These are phyloP conservation scores for Marchantia polymorpha DNA, from an alignment of 225 moss, liverwort and hornwort genomes.

Conservation along the genomic window DNA sequence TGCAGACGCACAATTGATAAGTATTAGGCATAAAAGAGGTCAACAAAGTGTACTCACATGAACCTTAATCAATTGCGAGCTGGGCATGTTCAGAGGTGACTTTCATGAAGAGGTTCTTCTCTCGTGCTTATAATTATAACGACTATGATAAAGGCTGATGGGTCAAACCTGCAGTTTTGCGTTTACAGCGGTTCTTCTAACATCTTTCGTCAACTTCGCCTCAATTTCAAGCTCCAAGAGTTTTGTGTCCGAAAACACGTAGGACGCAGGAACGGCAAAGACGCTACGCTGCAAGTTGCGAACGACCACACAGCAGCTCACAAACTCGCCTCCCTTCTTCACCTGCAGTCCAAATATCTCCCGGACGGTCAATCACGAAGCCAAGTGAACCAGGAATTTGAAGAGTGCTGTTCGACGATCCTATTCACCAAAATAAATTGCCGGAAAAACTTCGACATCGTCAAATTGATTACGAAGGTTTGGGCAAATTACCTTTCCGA, in stretches of 20 bases:
- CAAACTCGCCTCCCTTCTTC: constrained; percentile 48
- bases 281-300: constrained; percentile 83
- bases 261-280: constrained; percentile 74
- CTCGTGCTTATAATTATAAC: no score
- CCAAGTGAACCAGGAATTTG: not conserved
- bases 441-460: not conserved
- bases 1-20: constrained; percentile 12
- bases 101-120: no score
- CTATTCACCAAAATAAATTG: not conserved
- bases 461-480: not conserved
- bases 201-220: constrained; percentile 48
- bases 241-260: constrained; percentile 49
- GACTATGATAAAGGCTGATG: no score
- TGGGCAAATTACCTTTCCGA: constrained; percentile 65
- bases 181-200: constrained; percentile 2
- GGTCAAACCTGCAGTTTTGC: no score
- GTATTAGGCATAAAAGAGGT: not conserved
- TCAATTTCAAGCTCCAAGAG: constrained; percentile 67
- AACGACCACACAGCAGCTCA: constrained; percentile 88
- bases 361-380: no score
- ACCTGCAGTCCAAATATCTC: constrained; percentile 44
- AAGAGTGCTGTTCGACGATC: no score
- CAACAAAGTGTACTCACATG: no score
- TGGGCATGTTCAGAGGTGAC: no score
- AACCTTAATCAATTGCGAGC: no score